Percentiles rank a stretch among this genome's conserved stretches.
Evolutionary conservation across 106 monocot genomes (phyloP).

Genomic region (Amphibolis antarctica): DNA sequence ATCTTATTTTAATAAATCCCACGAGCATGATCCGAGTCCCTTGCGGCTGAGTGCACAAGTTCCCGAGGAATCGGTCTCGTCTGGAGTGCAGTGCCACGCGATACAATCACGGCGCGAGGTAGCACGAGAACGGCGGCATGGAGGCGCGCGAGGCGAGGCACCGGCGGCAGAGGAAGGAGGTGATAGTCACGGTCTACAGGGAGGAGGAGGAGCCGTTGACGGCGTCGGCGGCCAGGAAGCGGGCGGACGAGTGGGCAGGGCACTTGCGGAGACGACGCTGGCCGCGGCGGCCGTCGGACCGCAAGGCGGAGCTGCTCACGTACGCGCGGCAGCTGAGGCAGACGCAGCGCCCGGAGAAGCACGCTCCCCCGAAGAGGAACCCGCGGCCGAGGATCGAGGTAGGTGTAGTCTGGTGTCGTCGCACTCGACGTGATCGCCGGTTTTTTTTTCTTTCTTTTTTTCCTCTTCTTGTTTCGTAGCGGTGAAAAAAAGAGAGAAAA

Average conservation of each 20-base stretch:
- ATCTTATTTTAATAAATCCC: background rate
- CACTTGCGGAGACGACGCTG: no score
- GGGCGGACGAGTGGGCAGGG: background rate
- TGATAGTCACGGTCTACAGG: background rate
- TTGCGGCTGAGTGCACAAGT: background rate
- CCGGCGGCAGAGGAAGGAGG: no score
- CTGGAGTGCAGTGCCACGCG: background rate
- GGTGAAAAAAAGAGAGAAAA: no score
- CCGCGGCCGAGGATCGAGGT: background rate
- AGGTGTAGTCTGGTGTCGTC: no score
- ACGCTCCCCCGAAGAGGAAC: background rate
- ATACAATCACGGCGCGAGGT: background rate
- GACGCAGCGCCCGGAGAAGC: background rate
- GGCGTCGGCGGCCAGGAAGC: background rate
- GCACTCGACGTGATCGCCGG: no score
- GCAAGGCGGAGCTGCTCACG: slow-evolving; percentile 2
- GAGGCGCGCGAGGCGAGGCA: no score
- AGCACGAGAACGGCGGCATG: background rate
- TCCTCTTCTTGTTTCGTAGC: no score
- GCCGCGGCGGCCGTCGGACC: background rate
- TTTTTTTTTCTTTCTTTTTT: no score
- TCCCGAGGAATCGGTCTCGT: background rate
- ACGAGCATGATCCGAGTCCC: background rate
- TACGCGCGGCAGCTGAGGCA: slow-evolving; percentile 3
- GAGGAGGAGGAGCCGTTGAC: background rate